Evolutionary conservation across 2,329 filamentous ascomycete species (phyloP), one percentile per base, ranked within the genome.

Genomic region (Xylaria sp.): DNA sequence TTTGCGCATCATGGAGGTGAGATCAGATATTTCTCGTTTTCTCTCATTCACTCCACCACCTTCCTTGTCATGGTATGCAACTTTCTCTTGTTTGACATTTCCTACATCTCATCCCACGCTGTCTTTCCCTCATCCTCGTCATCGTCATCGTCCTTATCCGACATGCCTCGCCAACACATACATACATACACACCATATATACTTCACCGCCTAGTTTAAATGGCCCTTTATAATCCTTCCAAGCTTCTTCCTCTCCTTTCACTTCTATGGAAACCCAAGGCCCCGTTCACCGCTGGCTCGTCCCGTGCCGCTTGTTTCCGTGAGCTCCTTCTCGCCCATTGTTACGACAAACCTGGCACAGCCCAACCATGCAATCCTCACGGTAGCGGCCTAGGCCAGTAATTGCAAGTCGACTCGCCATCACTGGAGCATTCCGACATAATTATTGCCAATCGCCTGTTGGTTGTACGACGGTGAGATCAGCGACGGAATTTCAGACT

Each of bases 401-500:
- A 65, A 66, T 65, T 63, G 64, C 65, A 66, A 66, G 59, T 73
- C 71, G 70, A 69, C 59, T 69, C 70, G 60, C 63, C 63, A n/a
- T n/a, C n/a, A 67, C 63, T 67, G 63, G 66, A 50, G 39, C 50
- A 31, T 67, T 65, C 65, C 33, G 66, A 66, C 68, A 69, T 66
- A 71, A 67, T 61, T 63, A 59, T 66, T 64, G 68, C 69, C 69
- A 55, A 65, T 67, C 69, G 67, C 68, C 68, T 72, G 65, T 56
- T 56, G 39, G 33, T 72, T 73, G 74, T 78, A 63, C 72, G 70
- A 78, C 74, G 65, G 74, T 76, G 72, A 75, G 74, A 76, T 77
- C 73, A 74, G 73, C 73, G 73, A 69, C 72, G 67, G n/a, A 70
- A 69, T 57, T 51, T 58, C 61, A 49, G 70, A 68, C 59, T 61